Conservation (phyloP, 2,329 filamentous ascomycete genomes). For the Fusarium subtropicale region DNA sequence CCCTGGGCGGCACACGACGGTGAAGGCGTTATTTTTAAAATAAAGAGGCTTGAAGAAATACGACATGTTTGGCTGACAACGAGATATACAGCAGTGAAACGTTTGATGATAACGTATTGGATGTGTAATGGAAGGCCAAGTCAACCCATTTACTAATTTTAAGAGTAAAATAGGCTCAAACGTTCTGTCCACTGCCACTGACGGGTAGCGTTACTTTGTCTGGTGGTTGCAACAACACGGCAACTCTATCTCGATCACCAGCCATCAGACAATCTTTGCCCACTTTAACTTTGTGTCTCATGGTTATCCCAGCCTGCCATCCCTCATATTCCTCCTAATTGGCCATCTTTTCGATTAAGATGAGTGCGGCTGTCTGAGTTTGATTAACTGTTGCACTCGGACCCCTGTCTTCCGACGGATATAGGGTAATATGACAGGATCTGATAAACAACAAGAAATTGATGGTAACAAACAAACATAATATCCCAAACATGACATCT, state of each 20-base stretch:
- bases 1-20: neutral
- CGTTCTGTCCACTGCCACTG: too few relatives aligned
- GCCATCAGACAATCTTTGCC: neutral
- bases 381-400: constrained; percentile 1
- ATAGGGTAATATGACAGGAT: constrained; percentile 11
- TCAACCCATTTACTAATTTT: neutral
- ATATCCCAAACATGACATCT: neutral
- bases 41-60: constrained; percentile 10
- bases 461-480: neutral
- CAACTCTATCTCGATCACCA: constrained; percentile 11
- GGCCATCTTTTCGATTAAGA: neutral
- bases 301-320: constrained; percentile 6
- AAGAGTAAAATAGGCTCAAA: neutral
- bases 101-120: constrained; percentile 9
- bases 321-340: neutral
- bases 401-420: neutral
- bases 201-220: neutral
- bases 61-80: neutral
- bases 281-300: neutral
- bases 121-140: neutral
- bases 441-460: neutral
- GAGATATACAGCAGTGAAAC: neutral
- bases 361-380: neutral
- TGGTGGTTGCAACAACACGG: constrained; percentile 6
- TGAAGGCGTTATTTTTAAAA: constrained; percentile 1